Evolutionary conservation across 805 yeast genomes (phyloP).

Genomic region (Ascoidea tarda): DNA sequence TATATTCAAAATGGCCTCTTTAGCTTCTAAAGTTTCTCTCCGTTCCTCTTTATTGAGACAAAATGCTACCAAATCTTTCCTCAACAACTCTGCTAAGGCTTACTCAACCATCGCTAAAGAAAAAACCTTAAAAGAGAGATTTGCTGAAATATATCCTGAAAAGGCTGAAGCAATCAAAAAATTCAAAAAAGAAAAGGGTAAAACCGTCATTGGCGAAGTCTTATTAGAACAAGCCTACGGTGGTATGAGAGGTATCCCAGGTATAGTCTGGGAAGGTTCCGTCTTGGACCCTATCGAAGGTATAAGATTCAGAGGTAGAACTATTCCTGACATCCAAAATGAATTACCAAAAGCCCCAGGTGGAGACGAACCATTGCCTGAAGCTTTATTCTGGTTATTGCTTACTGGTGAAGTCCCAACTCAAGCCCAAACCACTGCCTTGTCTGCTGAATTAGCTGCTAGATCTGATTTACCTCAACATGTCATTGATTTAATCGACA

Average conservation of each 20-base stretch:
- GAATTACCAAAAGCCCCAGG: conserved; percentile 66
- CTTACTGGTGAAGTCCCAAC: conserved; percentile 78
- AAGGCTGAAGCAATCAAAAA: conserved; percentile 76
- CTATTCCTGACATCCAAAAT: conserved; percentile 66
- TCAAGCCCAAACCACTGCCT: conserved; percentile 51
- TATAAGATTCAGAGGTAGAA: conserved; percentile 73
- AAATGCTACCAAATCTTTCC: background rate
- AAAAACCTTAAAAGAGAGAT: conserved; percentile 81
- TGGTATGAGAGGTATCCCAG: conserved; percentile 84
- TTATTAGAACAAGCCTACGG: conserved; percentile 73
- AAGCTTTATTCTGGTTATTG: conserved; percentile 70
- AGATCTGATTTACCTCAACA: conserved; percentile 69
- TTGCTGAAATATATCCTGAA: conserved; percentile 83
- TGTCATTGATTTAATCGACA: conserved; percentile 58
- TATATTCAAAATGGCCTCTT: background rate
- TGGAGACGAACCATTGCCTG: conserved; percentile 56
- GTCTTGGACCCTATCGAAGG: conserved; percentile 78
- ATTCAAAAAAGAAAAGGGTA: conserved; percentile 84
- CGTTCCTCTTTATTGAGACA: background rate
- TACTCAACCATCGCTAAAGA: conserved; percentile 6
- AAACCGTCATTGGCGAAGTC: conserved; percentile 57
- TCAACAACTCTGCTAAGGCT: background rate
- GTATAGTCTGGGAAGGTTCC: conserved; percentile 82
- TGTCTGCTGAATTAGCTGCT: conserved; percentile 66
- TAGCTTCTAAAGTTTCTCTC: background rate